Conservation (phyloP, 176 grass and related monocot genomes). For the barley (Hordeum vulgare) region MorexV3_pseudomolecules_assembly NC_058522.1:115478857-115479356, state of each 20-base stretch:
- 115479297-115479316: neutral
- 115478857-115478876: neutral
- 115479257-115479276: too few relatives aligned
- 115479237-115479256: too few relatives aligned
- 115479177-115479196: too few relatives aligned
- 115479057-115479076: neutral
- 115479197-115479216: too few relatives aligned
- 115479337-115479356: neutral
- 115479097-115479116: neutral
- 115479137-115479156: too few relatives aligned
- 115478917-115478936: neutral
- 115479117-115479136: neutral
- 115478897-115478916: slow-evolving; percentile 5
- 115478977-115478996: neutral
- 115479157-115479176: too few relatives aligned
- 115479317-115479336: neutral
- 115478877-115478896: neutral
- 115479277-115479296: too few relatives aligned
- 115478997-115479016: neutral
- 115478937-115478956: slow-evolving; percentile 5
- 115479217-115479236: too few relatives aligned
- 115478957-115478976: slow-evolving; percentile 6
- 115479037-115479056: neutral
- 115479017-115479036: neutral
- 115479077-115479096: neutral